phyloP scores from a whole-genome alignment of 192 early-diverging fungal species.

The Funneliformis mosseae region DNA sequence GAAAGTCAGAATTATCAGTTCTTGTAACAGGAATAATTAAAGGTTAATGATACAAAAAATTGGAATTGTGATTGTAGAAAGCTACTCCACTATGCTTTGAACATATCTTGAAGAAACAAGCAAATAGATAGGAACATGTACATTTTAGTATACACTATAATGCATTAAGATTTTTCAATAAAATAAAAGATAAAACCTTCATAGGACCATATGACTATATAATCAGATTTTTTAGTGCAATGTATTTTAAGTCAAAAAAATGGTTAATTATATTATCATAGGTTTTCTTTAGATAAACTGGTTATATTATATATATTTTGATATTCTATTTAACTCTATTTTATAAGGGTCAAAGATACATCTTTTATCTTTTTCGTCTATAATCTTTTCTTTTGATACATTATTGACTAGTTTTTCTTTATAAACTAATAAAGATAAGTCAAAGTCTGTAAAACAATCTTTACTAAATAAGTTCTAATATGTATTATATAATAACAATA shows the following conservation, averaged over 20 bases:
- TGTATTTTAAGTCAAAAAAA: constrained; percentile 15
- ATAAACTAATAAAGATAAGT: neutral
- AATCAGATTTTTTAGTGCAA: constrained; percentile 18
- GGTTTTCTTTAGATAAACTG: neutral
- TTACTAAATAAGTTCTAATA: neutral
- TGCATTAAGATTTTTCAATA: constrained; percentile 17
- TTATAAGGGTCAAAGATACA: neutral
- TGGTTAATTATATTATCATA: neutral
- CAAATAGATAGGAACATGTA: constrained; percentile 7
- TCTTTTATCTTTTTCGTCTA: no score
- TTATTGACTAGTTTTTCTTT: neutral
- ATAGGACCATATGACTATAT: constrained; percentile 5
- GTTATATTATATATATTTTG: constrained; percentile 7
- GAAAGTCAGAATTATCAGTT: no score
- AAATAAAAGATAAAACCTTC: constrained; percentile 22
- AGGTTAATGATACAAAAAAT: neutral
- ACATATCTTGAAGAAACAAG: constrained; percentile 16
- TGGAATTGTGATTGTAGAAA: neutral
- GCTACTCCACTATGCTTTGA: neutral
- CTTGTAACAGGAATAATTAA: no score
- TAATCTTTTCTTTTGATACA: no score
- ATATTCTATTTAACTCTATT: neutral
- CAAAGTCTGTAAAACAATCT: no score
- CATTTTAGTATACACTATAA: constrained; percentile 13
- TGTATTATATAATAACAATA: neutral